phyloP scores from a whole-genome alignment of 345 rosid species.

The Brassica cretica region DNA sequence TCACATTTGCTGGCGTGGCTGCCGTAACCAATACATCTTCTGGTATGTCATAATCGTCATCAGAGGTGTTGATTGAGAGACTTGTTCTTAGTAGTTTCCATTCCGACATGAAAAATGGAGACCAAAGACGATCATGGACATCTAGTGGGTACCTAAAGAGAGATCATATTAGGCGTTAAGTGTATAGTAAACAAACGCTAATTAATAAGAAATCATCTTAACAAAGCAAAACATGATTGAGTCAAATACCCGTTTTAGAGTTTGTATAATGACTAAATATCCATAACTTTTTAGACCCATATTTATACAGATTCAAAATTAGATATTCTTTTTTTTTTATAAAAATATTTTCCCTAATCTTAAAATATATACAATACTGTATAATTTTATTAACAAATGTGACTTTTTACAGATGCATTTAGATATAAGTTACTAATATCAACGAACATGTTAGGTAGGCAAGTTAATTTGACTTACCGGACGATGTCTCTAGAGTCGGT shows the following conservation, averaged over 20 bases:
- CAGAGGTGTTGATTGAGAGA: conserved; percentile 5
- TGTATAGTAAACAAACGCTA: neutral
- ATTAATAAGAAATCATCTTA: neutral
- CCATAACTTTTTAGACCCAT: no score
- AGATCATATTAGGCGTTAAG: neutral
- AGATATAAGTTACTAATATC: neutral
- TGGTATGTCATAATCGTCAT: conserved; percentile 21
- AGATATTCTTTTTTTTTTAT: no score
- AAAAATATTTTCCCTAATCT: no score
- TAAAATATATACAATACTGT: no score
- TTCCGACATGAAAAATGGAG: conserved; percentile 27
- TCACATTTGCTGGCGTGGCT: conserved; percentile 24
- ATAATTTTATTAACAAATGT: no score
- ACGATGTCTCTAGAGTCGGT: conserved; percentile 8
- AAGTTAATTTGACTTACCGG: conserved; percentile 26
- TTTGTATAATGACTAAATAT: neutral
- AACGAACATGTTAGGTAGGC: neutral
- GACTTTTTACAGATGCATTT: neutral
- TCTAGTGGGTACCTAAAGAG: conserved; percentile 36
- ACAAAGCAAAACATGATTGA: neutral
- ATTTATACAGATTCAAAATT: no score
- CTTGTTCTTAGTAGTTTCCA: conserved; percentile 17
- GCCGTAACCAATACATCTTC: conserved; percentile 25
- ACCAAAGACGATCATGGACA: conserved; percentile 39
- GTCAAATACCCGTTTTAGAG: neutral